phyloP scores from a whole-genome alignment of 2,329 filamentous ascomycete species.

The Cytospora piceicola region DNA sequence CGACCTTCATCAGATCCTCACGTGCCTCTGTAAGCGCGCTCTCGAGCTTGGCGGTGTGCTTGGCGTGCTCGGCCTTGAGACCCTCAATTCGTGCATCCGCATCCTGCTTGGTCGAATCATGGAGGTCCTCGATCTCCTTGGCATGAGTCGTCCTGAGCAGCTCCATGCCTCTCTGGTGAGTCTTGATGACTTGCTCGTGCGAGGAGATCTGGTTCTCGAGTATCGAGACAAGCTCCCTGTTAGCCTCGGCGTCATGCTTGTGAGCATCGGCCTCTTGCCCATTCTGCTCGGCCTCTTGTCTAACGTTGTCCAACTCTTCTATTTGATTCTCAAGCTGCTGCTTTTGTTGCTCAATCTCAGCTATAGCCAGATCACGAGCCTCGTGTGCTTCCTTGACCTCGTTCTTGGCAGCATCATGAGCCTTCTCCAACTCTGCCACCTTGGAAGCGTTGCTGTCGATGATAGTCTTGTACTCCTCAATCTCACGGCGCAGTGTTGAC shows the following conservation, averaged over 20 bases:
- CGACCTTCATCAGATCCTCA: constrained; percentile 67
- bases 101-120: constrained; percentile 53
- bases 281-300: constrained; percentile 60
- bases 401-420: constrained; percentile 66
- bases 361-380: constrained; percentile 56
- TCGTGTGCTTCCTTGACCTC: constrained; percentile 70
- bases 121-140: constrained; percentile 48
- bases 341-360: constrained; percentile 51
- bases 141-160: constrained; percentile 55
- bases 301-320: constrained; percentile 68
- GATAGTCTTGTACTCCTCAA: constrained; percentile 79
- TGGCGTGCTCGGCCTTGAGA: constrained; percentile 64
- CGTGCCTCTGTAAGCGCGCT: constrained; percentile 67
- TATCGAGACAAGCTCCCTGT: constrained; percentile 49
- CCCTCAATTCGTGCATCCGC: constrained; percentile 61
- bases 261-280: constrained; percentile 50
- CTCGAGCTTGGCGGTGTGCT: constrained; percentile 60
- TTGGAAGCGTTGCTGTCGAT: constrained; percentile 70
- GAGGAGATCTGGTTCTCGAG: constrained; percentile 63
- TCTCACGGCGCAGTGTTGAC: constrained; percentile 68
- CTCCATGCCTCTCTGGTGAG: constrained; percentile 56
- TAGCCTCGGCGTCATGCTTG: constrained; percentile 36
- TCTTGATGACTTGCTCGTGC: constrained; percentile 61
- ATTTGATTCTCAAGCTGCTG: constrained; percentile 40
- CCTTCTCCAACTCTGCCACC: constrained; percentile 74